Evolutionary conservation across 352 stramenopile genomes (phyloP).

Genomic region (Phytophthora melonis): DNA sequence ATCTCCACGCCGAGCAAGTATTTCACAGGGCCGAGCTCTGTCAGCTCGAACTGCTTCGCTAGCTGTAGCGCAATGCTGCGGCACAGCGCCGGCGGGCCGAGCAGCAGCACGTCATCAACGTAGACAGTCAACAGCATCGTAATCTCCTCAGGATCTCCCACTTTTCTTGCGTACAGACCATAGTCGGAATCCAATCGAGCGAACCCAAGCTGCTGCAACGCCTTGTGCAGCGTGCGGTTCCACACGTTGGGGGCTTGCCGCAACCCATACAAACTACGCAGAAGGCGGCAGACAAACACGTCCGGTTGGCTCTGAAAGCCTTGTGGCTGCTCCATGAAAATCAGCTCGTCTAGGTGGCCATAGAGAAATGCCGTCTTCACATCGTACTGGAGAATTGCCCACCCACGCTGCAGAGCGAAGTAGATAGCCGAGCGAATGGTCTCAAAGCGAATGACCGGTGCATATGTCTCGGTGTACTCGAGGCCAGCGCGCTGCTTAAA

Average conservation of each 20-base stretch:
- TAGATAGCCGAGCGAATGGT: conserved; percentile 18
- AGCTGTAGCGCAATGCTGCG: neutral
- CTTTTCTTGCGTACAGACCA: conserved; percentile 13
- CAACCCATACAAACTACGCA: conserved; percentile 19
- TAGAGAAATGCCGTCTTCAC: conserved; percentile 23
- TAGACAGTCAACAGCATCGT: conserved; percentile 1
- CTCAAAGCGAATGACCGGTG: conserved; percentile 25
- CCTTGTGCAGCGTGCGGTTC: conserved; percentile 20
- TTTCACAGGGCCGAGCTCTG: conserved; percentile 21
- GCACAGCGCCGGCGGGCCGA: neutral
- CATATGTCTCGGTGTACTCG: conserved; percentile 25
- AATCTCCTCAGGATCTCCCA: neutral
- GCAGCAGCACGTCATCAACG: conserved; percentile 20
- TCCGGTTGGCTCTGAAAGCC: neutral
- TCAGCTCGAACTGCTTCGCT: conserved; percentile 14
- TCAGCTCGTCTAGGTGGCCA: conserved; percentile 4
- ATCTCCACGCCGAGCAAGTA: conserved; percentile 18
- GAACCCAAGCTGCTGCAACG: conserved; percentile 9
- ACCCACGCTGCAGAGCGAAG: conserved; percentile 12
- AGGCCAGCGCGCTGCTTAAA: conserved; percentile 16
- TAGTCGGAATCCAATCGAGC: conserved; percentile 15
- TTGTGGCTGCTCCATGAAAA: conserved; percentile 8
- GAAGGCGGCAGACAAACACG: conserved; percentile 2
- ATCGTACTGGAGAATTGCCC: conserved; percentile 23
- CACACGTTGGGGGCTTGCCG: conserved; percentile 16